Conservation (phyloP, 2,329 filamentous ascomycete species). For the Lachnellula occidentalis region DNA sequence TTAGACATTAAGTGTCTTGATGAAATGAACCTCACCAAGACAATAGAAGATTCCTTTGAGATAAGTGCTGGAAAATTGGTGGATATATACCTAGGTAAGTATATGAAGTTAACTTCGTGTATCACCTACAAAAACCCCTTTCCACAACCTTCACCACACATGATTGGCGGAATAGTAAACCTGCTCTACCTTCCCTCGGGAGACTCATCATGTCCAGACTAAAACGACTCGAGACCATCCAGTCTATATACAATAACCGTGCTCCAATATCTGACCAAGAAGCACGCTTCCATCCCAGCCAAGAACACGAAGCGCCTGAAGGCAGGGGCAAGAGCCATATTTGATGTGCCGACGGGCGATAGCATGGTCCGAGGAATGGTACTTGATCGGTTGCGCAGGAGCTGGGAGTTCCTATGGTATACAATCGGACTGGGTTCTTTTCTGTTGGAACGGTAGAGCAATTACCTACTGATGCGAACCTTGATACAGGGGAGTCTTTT, state of each 20-base stretch:
- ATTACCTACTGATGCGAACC: conserved; percentile 9
- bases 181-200: not conserved
- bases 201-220: not conserved
- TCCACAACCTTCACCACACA: too few relatives aligned
- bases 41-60: too few relatives aligned
- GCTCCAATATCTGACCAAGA: conserved; percentile 14
- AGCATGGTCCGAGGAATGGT: conserved; percentile 9
- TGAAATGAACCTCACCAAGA: too few relatives aligned
- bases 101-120: too few relatives aligned
- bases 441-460: conserved; percentile 4
- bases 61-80: too few relatives aligned
- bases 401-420: conserved; percentile 4
- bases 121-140: too few relatives aligned
- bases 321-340: conserved; percentile 12
- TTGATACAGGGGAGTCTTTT: conserved; percentile 8
- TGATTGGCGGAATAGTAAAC: too few relatives aligned
- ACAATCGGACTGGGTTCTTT: conserved; percentile 3
- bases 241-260: conserved; percentile 12
- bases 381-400: conserved; percentile 9
- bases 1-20: too few relatives aligned
- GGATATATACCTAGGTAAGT: too few relatives aligned
- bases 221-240: conserved; percentile 5
- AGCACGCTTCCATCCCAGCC: conserved; percentile 5
- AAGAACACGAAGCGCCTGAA: conserved; percentile 18
- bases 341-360: conserved; percentile 11